Conservation (phyloP, 1,139 yeast species). For the Arxiozyma slooffiae region DNA sequence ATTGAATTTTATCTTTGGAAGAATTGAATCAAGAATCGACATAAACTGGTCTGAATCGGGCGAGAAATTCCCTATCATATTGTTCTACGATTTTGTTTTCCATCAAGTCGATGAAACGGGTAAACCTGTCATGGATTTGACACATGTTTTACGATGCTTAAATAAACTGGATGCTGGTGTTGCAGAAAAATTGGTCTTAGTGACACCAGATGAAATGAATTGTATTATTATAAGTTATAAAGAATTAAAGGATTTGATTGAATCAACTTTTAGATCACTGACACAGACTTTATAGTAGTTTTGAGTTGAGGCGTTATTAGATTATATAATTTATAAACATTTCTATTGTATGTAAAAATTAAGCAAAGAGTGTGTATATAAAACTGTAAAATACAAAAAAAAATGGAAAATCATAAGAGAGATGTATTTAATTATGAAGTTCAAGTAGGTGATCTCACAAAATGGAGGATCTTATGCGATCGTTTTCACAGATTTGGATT, state of each 20-base stretch:
- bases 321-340: too few species aligned
- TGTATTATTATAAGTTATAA: constrained; percentile 74
- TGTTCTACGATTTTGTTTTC: constrained; percentile 79
- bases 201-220: constrained; percentile 72
- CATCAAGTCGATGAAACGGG: constrained; percentile 75
- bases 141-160: constrained; percentile 66
- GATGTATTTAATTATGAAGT: too few species aligned
- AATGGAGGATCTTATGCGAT: too few species aligned
- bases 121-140: constrained; percentile 67
- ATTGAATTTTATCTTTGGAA: constrained; percentile 65
- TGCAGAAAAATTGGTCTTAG: constrained; percentile 70
- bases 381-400: too few species aligned
- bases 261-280: constrained; percentile 57
- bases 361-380: neutral
- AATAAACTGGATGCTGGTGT: constrained; percentile 91
- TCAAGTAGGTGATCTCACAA: too few species aligned
- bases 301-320: neutral
- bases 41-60: constrained; percentile 67
- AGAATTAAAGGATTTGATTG: constrained; percentile 65
- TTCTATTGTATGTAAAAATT: too few species aligned
- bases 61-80: constrained; percentile 59
- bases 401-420: too few species aligned
- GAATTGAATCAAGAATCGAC: constrained; percentile 56
- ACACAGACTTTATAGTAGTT: neutral
- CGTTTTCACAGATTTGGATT: too few species aligned